Conservation (phyloP, 192 early-diverging fungal species). For the Diversispora eburnea region DNA sequence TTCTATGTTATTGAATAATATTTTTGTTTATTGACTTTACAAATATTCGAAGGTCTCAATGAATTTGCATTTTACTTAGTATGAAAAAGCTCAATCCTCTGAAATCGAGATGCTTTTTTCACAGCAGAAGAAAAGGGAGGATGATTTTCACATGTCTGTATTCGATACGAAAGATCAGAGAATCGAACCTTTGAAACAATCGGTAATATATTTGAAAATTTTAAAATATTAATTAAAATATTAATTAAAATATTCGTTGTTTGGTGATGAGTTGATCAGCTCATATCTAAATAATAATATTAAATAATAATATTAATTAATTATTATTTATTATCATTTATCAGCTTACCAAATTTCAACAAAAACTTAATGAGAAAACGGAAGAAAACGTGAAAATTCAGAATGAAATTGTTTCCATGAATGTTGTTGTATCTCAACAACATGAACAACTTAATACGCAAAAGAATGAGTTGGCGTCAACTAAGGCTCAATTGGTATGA, state of each 20-base stretch:
- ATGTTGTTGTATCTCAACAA: conserved; percentile 11
- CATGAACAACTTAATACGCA: conserved; percentile 2
- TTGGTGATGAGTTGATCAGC: too few species aligned
- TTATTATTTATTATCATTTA: background rate
- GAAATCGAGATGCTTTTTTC: too few species aligned
- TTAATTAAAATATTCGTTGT: too few species aligned
- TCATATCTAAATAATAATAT: background rate
- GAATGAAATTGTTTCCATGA: conserved; percentile 9
- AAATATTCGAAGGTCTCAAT: background rate
- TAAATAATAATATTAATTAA: background rate
- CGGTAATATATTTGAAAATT: background rate
- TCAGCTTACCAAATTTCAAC: conserved; percentile 12
- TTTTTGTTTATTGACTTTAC: too few species aligned
- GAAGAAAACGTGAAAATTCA: conserved; percentile 21
- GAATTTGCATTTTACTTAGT: too few species aligned
- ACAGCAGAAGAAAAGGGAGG: too few species aligned
- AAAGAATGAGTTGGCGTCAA: background rate
- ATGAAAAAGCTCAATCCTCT: too few species aligned
- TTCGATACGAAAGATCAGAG: background rate
- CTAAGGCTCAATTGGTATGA: too few species aligned
- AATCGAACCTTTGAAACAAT: background rate
- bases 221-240: too few species aligned
- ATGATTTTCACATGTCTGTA: too few species aligned
- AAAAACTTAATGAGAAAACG: conserved; percentile 11
- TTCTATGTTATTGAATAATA: too few species aligned